Conservation (phyloP, 1,284 basidiomycete species). For the Entoloma clypeatum region DNA sequence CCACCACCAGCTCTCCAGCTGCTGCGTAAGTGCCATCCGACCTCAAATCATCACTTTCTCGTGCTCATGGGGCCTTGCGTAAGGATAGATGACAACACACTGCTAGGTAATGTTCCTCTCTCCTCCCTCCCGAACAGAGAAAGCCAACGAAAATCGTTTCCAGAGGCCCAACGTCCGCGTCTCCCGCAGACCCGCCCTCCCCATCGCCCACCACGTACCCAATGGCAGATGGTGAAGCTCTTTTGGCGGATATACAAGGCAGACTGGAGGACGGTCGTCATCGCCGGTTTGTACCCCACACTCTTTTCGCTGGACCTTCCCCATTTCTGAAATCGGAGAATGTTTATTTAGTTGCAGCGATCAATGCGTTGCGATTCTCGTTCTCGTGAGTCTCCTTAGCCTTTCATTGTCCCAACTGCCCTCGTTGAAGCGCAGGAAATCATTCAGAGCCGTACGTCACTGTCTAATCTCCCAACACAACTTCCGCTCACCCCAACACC, state of each 20-base stretch:
- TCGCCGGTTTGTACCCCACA: slow-evolving; percentile 26
- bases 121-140: too few species aligned
- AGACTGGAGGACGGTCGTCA: slow-evolving; percentile 36
- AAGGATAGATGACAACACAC: slow-evolving; percentile 28
- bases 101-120: neutral
- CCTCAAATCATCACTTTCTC: neutral
- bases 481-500: neutral
- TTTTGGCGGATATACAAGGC: slow-evolving; percentile 33
- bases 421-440: slow-evolving; percentile 4
- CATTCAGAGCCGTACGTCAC: slow-evolving; percentile 30
- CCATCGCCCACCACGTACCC: slow-evolving; percentile 3
- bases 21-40: slow-evolving; percentile 25
- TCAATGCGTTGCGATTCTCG: slow-evolving; percentile 35
- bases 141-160: neutral
- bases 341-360: slow-evolving; percentile 27
- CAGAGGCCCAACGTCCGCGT: too few species aligned
- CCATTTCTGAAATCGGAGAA: slow-evolving; percentile 3
- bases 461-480: neutral
- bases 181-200: neutral
- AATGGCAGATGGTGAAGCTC: slow-evolving; percentile 28
- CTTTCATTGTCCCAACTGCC: neutral
- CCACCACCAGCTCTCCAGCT: slow-evolving; percentile 37
- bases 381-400: slow-evolving; percentile 27
- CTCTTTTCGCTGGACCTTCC: neutral
- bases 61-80: neutral